These are phyloP conservation scores for Schizosaccharomyces cryophilus DNA, from an alignment of 805 yeast species.

Conservation along the genomic window DNA sequence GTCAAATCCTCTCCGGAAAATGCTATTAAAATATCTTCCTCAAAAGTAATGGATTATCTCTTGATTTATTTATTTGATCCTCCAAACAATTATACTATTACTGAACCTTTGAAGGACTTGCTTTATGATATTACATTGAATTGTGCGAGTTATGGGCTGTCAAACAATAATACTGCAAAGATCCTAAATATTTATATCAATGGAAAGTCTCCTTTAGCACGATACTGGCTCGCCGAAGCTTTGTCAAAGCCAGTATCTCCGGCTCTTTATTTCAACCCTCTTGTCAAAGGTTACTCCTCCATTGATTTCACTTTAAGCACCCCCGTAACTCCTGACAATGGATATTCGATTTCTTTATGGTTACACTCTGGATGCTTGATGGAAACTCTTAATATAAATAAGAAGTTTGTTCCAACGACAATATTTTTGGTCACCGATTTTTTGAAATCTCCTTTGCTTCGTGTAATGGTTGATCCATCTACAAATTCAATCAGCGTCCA, in stretches of 20 bases:
- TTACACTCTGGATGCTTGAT: background rate
- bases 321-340: background rate
- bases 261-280: background rate
- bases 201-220: background rate
- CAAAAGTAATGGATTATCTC: background rate
- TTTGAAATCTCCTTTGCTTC: background rate
- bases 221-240: background rate
- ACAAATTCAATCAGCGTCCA: background rate
- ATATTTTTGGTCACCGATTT: background rate
- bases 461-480: background rate
- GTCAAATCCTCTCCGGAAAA: background rate
- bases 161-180: background rate
- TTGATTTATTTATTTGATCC: background rate
- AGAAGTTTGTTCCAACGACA: background rate
- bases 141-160: background rate
- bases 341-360: conserved; percentile 2
- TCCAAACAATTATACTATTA: background rate
- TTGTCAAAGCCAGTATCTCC: background rate
- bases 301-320: background rate
- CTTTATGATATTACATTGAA: background rate
- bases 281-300: background rate
- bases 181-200: background rate
- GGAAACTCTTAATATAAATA: background rate
- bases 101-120: background rate
- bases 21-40: background rate